These are phyloP conservation scores for Cucurbita moschata DNA, from an alignment of 306 rosid species.

Conservation along the genomic window DNA sequence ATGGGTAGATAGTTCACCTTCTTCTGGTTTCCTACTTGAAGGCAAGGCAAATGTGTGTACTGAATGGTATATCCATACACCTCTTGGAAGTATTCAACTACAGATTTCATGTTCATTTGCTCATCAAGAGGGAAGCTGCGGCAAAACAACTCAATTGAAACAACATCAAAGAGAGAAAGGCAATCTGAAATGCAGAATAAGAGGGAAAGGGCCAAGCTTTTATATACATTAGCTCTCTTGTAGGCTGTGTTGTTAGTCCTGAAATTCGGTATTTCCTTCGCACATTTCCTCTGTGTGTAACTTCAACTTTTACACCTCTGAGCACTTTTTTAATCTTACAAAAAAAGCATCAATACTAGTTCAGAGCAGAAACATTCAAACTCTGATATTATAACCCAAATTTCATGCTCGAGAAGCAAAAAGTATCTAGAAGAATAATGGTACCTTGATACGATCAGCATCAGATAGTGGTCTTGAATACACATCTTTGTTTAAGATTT, in stretches of 20 bases:
- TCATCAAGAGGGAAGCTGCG: constrained; percentile 93
- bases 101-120: constrained; percentile 77
- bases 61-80: constrained; percentile 66
- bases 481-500: constrained; percentile 70
- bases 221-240: constrained; percentile 79
- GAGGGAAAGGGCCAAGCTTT: background rate
- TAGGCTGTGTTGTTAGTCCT: constrained; percentile 79
- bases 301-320: constrained; percentile 90
- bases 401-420: background rate
- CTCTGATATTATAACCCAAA: background rate
- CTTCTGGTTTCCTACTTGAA: constrained; percentile 84
- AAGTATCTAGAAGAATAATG: background rate
- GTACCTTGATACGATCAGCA: constrained; percentile 81
- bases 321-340: constrained; percentile 76
- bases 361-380: background rate
- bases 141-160: background rate
- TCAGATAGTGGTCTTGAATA: constrained; percentile 61
- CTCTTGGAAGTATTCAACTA: constrained; percentile 74
- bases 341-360: background rate
- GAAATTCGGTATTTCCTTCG: constrained; percentile 84
- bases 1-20: constrained; percentile 82
- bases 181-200: background rate
- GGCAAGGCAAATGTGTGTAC: constrained; percentile 86
- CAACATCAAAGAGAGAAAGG: background rate
- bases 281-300: constrained; percentile 86